Conservation (phyloP, 2,329 filamentous ascomycete species). For the Colletotrichum simmondsii region DNA sequence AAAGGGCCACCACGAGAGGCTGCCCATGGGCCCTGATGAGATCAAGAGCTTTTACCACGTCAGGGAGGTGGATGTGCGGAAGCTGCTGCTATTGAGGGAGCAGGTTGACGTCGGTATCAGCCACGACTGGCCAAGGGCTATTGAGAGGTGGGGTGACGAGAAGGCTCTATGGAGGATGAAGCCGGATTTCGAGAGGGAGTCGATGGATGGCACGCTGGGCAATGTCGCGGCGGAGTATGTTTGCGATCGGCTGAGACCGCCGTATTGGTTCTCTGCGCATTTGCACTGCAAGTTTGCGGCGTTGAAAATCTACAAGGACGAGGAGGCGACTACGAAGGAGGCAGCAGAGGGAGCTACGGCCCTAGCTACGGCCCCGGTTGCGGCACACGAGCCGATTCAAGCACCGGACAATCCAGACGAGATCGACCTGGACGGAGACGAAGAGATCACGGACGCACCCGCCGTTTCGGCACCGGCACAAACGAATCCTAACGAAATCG, state of each 20-base stretch:
- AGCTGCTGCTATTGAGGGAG: conserved; percentile 83
- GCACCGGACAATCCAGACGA: conserved; percentile 32
- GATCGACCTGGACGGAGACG: conserved; percentile 34
- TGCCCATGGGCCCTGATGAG: conserved; percentile 84
- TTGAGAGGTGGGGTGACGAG: conserved; percentile 83
- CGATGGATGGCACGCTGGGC: conserved; percentile 78
- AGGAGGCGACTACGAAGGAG: conserved; percentile 38
- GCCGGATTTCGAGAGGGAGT: conserved; percentile 80
- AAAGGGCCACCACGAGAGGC: conserved; percentile 83
- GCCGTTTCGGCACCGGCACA: neutral
- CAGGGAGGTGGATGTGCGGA: conserved; percentile 89
- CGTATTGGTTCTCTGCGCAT: conserved; percentile 94
- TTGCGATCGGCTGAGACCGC: conserved; percentile 82
- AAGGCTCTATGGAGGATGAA: conserved; percentile 78
- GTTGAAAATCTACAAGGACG: conserved; percentile 63
- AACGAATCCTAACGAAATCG: conserved; percentile 75
- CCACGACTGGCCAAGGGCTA: conserved; percentile 91
- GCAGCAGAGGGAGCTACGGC: neutral
- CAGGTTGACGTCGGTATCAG: conserved; percentile 93
- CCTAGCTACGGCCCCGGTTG: neutral
- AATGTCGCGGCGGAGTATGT: conserved; percentile 83
- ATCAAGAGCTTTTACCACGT: conserved; percentile 89
- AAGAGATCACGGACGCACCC: conserved; percentile 1
- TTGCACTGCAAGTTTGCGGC: conserved; percentile 90
- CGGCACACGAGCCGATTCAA: conserved; percentile 3